These are phyloP conservation scores for Flaveria trinervia DNA, from an alignment of 129 eudicot species.

Conservation along the genomic window DNA sequence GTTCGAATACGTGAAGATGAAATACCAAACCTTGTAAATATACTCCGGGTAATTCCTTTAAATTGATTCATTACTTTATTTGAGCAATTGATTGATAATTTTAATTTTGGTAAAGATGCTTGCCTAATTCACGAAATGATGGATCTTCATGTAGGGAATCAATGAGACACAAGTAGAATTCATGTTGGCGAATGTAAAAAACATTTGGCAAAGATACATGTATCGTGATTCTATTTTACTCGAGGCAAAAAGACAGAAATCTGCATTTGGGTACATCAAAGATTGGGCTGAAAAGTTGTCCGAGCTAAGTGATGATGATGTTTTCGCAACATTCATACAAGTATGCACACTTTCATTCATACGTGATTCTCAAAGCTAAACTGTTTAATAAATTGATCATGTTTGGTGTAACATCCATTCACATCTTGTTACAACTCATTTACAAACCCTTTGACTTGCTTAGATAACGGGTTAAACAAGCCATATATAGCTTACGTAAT, in stretches of 20 bases:
- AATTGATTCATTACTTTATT: not conserved
- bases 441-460: not conserved
- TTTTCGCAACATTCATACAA: conserved; percentile 77
- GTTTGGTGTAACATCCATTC: not conserved
- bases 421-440: not conserved
- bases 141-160: conserved; percentile 50
- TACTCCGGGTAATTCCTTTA: conserved; percentile 66
- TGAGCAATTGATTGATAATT: not conserved
- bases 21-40: conserved; percentile 75
- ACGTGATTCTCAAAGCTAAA: not conserved
- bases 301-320: conserved; percentile 66
- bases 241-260: conserved; percentile 87
- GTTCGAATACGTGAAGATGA: conserved; percentile 89
- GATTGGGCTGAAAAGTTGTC: conserved; percentile 71
- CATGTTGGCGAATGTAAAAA: conserved; percentile 78
- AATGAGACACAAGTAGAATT: conserved; percentile 82
- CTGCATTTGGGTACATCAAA: conserved; percentile 40
- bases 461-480: not conserved
- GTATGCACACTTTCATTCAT: conserved; percentile 34
- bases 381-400: not conserved
- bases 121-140: not conserved
- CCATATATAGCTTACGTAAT: not conserved
- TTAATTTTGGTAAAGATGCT: not conserved
- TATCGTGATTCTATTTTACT: conserved; percentile 78
- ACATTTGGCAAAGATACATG: conserved; percentile 85